Base-by-base conservation (phyloP, 176 grass and related monocot species). In the Triticum turgidum region DNA sequence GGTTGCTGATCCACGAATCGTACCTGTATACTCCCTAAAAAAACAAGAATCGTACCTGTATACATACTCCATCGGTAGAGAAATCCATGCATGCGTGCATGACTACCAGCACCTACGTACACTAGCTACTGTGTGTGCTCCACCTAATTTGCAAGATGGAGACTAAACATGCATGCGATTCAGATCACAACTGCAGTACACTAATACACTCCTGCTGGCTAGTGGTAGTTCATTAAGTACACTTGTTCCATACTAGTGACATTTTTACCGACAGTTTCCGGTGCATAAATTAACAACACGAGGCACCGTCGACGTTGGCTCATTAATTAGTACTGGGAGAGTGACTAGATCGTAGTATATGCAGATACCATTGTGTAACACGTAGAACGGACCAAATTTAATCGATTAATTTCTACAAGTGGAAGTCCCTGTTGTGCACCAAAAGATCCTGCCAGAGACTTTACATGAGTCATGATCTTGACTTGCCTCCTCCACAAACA, bases 381-480 rank as follows among this genome's bases (percentile, higher is more conserved):
- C n/a, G 58, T 79, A 63, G 34, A 27, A 7, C 9, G 12, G 12
- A 22, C 3, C 25, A 81, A 32, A 32, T 18, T 73, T 54, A 44
- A 25, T 44, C 12, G 56, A 74, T 71, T 82, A 65, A 25, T 6
- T 35, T 80, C 51, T 18, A 45, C 66, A 80, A 69, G 68, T 84
- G 81, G 63, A 84, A 56, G 80, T 80, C 84, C 80, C 85, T 84
- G 32, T 92, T 89, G 87, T 87, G 51, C 76, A 49, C 21, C 75
- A 70, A 52, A 87, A 84, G 64, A 74, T 87, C 76, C 34, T 45
- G 32, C 3, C 32, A 32, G 32, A 32, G 32, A 32, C 32, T 32
- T 2, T 32, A 32, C 3, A 32, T 3, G 37, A 38, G 37, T 7
- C 37, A 7, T 38, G 37, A 8, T 38, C 37, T 38, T 8, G 37